These are phyloP conservation scores for Laguncularia racemosa DNA, from an alignment of 345 rosid genomes.

Conservation along the genomic window DNA sequence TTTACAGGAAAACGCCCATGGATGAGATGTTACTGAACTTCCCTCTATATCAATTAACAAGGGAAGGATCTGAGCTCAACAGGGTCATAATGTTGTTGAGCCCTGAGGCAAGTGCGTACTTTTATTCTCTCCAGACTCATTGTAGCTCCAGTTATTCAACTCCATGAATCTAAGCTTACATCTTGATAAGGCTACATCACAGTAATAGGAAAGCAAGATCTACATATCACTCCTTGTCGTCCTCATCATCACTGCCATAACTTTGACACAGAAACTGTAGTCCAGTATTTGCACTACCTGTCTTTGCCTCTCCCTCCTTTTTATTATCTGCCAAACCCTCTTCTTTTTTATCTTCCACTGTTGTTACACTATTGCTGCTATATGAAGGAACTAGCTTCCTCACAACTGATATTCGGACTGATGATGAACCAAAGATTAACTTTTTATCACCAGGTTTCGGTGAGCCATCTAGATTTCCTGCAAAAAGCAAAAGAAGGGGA, in stretches of 20 bases:
- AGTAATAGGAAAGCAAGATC: too few relatives aligned
- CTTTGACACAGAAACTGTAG: constrained; percentile 53
- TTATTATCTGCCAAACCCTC: constrained; percentile 13
- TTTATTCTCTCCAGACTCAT: too few relatives aligned
- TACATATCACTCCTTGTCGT: constrained; percentile 1
- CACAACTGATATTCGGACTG: constrained; percentile 36
- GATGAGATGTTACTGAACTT: too few relatives aligned
- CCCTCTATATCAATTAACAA: too few relatives aligned
- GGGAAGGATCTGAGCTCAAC: too few relatives aligned
- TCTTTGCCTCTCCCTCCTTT: constrained; percentile 16
- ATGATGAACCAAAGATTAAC: constrained; percentile 18
- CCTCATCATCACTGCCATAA: constrained; percentile 62
- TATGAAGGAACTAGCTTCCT: constrained; percentile 36
- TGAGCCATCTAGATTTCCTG: constrained; percentile 21
- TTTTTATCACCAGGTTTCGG: constrained; percentile 18
- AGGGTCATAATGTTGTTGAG: too few relatives aligned
- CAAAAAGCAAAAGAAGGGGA: background rate
- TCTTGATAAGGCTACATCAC: too few relatives aligned
- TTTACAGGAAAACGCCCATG: too few relatives aligned
- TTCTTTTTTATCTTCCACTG: background rate
- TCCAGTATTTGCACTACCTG: constrained; percentile 15
- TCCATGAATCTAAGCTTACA: too few relatives aligned
- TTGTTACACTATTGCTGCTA: constrained; percentile 1
- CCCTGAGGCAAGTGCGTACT: too few relatives aligned
- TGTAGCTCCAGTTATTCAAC: too few relatives aligned